These are phyloP conservation scores for Cavenderia fasciculata DNA, from an alignment of 78 protist genomes.

Conservation along the genomic window DNA sequence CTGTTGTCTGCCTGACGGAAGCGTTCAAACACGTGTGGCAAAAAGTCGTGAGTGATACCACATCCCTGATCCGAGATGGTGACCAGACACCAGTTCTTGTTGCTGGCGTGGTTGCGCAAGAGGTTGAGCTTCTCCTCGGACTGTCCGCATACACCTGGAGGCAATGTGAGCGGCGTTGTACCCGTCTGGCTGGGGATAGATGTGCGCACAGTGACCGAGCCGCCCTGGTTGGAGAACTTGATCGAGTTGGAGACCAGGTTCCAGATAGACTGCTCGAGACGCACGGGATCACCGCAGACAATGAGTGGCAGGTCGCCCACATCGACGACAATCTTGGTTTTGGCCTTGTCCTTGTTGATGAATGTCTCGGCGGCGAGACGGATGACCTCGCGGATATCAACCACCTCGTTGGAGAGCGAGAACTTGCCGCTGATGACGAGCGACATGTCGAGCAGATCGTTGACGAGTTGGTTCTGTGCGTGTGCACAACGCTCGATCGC, in stretches of 20 bases:
- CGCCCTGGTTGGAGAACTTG: slow-evolving; percentile 55
- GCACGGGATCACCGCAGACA: slow-evolving; percentile 25
- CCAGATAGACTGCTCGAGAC: slow-evolving; percentile 70
- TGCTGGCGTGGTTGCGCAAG: background rate
- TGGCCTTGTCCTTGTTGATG: background rate
- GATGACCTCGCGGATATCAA: slow-evolving; percentile 18
- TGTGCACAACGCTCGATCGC: slow-evolving; percentile 63
- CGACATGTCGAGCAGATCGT: slow-evolving; percentile 72
- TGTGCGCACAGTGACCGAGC: slow-evolving; percentile 7
- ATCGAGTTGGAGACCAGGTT: slow-evolving; percentile 63
- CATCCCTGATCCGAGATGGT: slow-evolving; percentile 32
- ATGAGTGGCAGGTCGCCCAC: background rate
- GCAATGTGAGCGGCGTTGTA: background rate
- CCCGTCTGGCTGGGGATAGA: background rate
- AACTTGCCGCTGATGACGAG: slow-evolving; percentile 61
- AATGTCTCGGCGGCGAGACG: slow-evolving; percentile 7
- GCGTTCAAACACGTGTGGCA: slow-evolving; percentile 56
- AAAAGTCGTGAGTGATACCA: slow-evolving; percentile 34
- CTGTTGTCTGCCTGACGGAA: slow-evolving; percentile 61
- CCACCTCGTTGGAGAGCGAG: background rate
- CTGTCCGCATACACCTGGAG: background rate
- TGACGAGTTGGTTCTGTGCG: slow-evolving; percentile 57
- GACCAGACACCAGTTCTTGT: slow-evolving; percentile 18
- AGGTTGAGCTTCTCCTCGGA: background rate
- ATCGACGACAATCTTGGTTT: slow-evolving; percentile 20